phyloP scores from a whole-genome alignment of 179 eudicot species.

The Beta macrorhiza region DNA sequence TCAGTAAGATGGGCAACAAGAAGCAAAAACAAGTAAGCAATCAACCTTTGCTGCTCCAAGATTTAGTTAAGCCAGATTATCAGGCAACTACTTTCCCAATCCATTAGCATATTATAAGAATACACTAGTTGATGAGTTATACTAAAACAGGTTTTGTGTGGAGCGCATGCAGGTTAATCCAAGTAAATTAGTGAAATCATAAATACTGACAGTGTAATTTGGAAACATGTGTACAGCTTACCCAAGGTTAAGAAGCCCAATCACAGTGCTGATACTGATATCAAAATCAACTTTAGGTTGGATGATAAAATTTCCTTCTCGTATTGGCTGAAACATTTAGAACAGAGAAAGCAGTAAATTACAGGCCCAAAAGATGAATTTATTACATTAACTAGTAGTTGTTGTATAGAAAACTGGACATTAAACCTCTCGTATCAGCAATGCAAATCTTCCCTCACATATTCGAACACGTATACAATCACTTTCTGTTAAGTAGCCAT shows the following conservation, averaged over 20 bases:
- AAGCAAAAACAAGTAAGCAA: background rate
- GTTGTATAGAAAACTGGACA: background rate
- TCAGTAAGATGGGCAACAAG: background rate
- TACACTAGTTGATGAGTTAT: background rate
- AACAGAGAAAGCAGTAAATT: slow-evolving; percentile 13
- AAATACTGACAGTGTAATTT: slow-evolving; percentile 2
- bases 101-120: background rate
- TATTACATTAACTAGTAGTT: background rate
- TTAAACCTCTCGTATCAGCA: slow-evolving; percentile 90
- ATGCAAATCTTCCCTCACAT: slow-evolving; percentile 97
- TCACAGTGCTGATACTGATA: slow-evolving; percentile 87
- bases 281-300: slow-evolving; percentile 99
- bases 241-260: slow-evolving; percentile 99
- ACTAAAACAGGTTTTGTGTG: background rate
- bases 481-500: slow-evolving; percentile 78
- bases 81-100: background rate
- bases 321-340: slow-evolving; percentile 62
- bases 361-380: background rate
- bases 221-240: slow-evolving; percentile 34
- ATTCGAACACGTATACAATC: slow-evolving; percentile 96
- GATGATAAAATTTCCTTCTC: slow-evolving; percentile 91
- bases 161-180: background rate
- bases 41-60: background rate
- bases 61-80: background rate
- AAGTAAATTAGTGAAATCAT: slow-evolving; percentile 11